A percentile compares a stretch with the other conserved stretches of the same genome.
Evolutionary conservation across 2,329 filamentous ascomycete species (phyloP).

Genomic region (Hypomyces rosellus): DNA sequence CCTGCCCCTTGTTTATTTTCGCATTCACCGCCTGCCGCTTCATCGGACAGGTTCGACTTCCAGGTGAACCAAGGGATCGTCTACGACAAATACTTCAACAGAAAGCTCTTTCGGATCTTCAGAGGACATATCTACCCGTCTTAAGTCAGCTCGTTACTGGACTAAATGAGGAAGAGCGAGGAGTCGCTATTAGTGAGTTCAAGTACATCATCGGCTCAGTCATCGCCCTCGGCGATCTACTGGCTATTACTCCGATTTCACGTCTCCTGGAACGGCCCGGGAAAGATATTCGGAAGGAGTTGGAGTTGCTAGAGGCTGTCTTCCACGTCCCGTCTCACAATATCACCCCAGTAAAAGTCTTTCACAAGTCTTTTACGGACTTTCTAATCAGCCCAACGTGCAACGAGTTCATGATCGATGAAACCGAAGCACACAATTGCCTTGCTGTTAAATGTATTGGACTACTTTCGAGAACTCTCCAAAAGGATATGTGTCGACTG

Average conservation of each 20-base stretch:
- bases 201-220: constrained; percentile 25
- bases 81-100: constrained; percentile 18
- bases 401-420: constrained; percentile 11
- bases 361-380: constrained; percentile 34
- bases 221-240: constrained; percentile 22
- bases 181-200: constrained; percentile 18
- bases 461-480: constrained; percentile 22
- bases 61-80: constrained; percentile 14
- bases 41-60: constrained; percentile 10
- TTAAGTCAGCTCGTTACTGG: constrained; percentile 11
- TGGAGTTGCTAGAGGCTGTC: constrained; percentile 29
- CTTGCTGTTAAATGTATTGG: constrained; percentile 6
- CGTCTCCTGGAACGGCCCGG: constrained; percentile 18
- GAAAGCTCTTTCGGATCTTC: constrained; percentile 1
- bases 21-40: constrained; percentile 17
- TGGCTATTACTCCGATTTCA: constrained; percentile 21
- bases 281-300: constrained; percentile 12
- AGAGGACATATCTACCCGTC: constrained; percentile 15
- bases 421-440: background rate
- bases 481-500: constrained; percentile 14
- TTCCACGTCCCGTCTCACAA: constrained; percentile 22
- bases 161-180: background rate
- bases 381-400: constrained; percentile 18
- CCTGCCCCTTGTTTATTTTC: constrained; percentile 16
- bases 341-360: constrained; percentile 20